Conservation (phyloP, 2,329 filamentous ascomycete species). For the Sordariomycetes sp. region DNA sequence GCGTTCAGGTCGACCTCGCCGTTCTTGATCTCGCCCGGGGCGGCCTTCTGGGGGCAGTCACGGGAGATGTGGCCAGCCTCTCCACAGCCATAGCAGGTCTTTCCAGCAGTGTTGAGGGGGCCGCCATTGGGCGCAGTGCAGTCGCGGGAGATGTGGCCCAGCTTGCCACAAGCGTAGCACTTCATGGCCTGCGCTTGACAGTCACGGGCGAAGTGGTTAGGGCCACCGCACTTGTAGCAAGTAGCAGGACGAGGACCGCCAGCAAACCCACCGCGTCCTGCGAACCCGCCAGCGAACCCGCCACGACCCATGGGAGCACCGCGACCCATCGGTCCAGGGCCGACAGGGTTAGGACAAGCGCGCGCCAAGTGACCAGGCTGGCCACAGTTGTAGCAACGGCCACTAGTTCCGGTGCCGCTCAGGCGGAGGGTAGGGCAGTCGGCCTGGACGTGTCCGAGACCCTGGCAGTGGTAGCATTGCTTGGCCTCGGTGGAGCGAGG, state of each 20-base stretch:
- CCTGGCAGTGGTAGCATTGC: slow-evolving; percentile 99
- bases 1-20: slow-evolving; percentile 34
- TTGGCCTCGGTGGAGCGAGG: slow-evolving; percentile 97
- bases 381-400: slow-evolving; percentile 95
- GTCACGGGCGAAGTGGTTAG: slow-evolving; percentile 96
- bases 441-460: slow-evolving; percentile 94
- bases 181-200: slow-evolving; percentile 99
- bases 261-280: slow-evolving; percentile 62
- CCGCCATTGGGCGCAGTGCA: slow-evolving; percentile 96
- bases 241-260: slow-evolving; percentile 60
- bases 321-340: slow-evolving; percentile 50
- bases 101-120: slow-evolving; percentile 88
- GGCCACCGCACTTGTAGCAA: slow-evolving; percentile 71
- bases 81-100: slow-evolving; percentile 97
- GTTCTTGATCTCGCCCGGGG: slow-evolving; percentile 36
- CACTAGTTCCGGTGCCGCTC: slow-evolving; percentile 71
- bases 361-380: slow-evolving; percentile 90
- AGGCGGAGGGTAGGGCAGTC: slow-evolving; percentile 95
- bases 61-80: slow-evolving; percentile 94
- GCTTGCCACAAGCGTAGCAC: slow-evolving; percentile 94
- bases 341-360: slow-evolving; percentile 71
- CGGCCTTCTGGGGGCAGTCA: slow-evolving; percentile 73
- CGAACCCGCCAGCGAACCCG: slow-evolving; percentile 51
- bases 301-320: slow-evolving; percentile 63
- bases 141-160: slow-evolving; percentile 86